Percentiles rank a stretch among this genome's conserved stretches.
Evolutionary conservation across 768 basidiomycete genomes (phyloP).

Genomic region (Crassisporium funariophilum): DNA sequence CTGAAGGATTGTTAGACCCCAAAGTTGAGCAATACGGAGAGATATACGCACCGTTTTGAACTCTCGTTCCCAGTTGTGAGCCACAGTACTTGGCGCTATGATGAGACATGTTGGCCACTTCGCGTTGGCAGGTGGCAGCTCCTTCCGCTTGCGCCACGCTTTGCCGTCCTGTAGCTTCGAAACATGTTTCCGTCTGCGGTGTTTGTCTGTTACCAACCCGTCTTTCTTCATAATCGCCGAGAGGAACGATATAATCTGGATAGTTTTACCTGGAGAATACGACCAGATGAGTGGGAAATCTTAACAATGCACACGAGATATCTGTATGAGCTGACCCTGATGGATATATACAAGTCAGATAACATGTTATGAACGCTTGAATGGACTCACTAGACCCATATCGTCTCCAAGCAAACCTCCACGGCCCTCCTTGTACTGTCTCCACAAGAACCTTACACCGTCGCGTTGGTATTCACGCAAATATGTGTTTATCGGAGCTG

Average conservation of each 20-base stretch:
- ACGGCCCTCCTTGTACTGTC: constrained; percentile 60
- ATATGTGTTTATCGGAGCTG: constrained; percentile 77
- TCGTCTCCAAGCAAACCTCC: constrained; percentile 94
- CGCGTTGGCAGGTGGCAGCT: constrained; percentile 64
- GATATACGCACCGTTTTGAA: constrained; percentile 63
- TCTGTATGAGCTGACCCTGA: constrained; percentile 13
- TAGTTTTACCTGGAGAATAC: constrained; percentile 75
- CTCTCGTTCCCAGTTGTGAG: constrained; percentile 89
- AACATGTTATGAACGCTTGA: no score
- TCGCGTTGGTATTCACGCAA: constrained; percentile 91
- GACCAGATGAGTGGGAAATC: neutral
- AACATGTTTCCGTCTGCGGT: constrained; percentile 69
- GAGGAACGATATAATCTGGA: constrained; percentile 88
- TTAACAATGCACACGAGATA: neutral
- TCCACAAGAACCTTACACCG: constrained; percentile 81
- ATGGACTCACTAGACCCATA: constrained; percentile 81
- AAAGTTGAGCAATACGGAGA: neutral
- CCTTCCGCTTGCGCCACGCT: constrained; percentile 53
- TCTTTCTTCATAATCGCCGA: constrained; percentile 90
- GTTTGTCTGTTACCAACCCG: constrained; percentile 63
- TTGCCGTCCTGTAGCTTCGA: constrained; percentile 60
- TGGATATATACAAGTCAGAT: no score
- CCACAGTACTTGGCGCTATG: constrained; percentile 82
- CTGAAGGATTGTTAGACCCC: constrained; percentile 36
- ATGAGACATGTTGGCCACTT: constrained; percentile 90